Evolutionary conservation across 169 alveolate species (phyloP), one percentile per base, ranked within the genome.

Genomic region (Plasmodium malariae): DNA sequence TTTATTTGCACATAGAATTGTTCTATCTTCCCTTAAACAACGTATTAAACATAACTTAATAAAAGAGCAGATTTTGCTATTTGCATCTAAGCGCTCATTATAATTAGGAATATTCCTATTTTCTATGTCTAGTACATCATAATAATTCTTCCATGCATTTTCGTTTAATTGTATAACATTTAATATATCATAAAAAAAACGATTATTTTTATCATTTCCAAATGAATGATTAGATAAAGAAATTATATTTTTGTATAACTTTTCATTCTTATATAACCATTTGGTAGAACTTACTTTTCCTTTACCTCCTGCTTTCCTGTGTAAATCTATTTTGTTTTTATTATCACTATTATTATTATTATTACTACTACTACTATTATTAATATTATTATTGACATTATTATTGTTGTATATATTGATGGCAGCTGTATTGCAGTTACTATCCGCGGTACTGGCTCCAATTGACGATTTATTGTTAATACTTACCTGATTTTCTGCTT

Each of bases 11-110:
- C 98, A 97, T 65, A 98, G 94, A 24, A 95, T 89, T 1, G 99
- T 96, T 88, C 99, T 94, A 89, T 97, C 99, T 85, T 97, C 99
- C 93, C 98, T 96, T 86, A 97, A 85, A 30, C 98, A 95, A 74
- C 99, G 93, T 34, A 98, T 96, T 85, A 97, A 92, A 85, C 98
- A 95, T 7, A 97, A 93, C 74, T 97, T 95, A 3, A 97, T 90
- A 95, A 98, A 97, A 76, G 96, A 96, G 19, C 98, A 97, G 62
- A 98, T 94, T 87, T 94, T 96, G 85, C 95, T 94, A 71, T 96
- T 97, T 74, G 95, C 93, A 63, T 91, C 92, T 72, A 97, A 94
- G 55, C 97, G 94, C 51, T 97, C 98, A 57, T 96, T 97, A 92
- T 94, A 97, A 86, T 97, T 97, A 7, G 99, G 99, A 36, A 98